Base-by-base conservation (phyloP, 495 filamentous ascomycete genomes). In the Thermochaetoides thermophila region DNA sequence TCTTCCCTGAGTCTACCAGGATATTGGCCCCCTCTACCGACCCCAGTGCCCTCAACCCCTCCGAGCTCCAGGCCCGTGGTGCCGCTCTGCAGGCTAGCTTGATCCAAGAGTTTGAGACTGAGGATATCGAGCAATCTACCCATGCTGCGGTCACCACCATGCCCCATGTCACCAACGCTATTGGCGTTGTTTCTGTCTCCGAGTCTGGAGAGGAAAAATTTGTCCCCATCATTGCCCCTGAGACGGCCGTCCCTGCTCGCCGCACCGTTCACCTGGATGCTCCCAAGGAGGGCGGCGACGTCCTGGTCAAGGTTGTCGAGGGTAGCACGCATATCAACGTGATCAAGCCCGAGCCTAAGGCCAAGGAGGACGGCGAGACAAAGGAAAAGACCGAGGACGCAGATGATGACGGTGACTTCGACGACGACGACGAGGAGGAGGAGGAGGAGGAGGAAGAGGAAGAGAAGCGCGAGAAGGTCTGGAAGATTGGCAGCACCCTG, bases 91-190 rank as follows among this genome's bases (percentile, higher is more conserved):
- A 97, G 64, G 89, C 89, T 12, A 85, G 78, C 30, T 61, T 97
- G 30, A 81, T 97, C 50, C 73, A 81, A 49, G 85, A 86, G 51
- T 96, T 89, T 55, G 89, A 96, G 33, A 60, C 69, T 34, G 82
- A 85, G 34, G 91, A 97, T 52, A 92, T 97, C 43, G 81, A 86
- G 49, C 84, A 95, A 60, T 91, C 82, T 8, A 91, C 84, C 25
- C 89, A 97, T 66, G 83, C 89, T 22, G 80, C 83, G 50, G 84
- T 97, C 32, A 96, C 89, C 11, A 85, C 82, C 12, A 85, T 87
- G 19, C 81, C 85, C 24, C 89, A 97, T 59, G 71, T 92, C 38
- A 66, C 68, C 41, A 80, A 84, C 46, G 81, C 87, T 16, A 83
- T 97, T 37, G 89, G 89, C 48, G 78, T 95, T 13, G 66, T 92